A percentile compares a stretch with the other conserved stretches of the same genome.
Conservation (phyloP, 2,329 filamentous ascomycete species). For the Teratosphaeriaceae sp. region DNA sequence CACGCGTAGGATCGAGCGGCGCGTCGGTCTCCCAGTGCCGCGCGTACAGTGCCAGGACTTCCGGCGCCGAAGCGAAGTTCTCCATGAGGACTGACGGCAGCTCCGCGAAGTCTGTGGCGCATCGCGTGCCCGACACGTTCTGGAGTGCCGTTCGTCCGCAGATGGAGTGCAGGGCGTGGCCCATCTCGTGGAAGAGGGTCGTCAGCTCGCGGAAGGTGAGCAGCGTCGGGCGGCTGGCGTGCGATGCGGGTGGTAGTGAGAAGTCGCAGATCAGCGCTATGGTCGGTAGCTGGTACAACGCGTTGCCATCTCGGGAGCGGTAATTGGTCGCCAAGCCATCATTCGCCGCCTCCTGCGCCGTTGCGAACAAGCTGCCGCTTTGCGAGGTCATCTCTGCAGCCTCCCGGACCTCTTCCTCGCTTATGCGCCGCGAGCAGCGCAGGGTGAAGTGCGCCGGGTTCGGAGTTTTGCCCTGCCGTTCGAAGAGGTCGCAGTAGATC, state of each 20-base stretch:
- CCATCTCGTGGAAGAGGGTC: conserved; percentile 99
- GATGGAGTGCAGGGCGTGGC: conserved; percentile 91
- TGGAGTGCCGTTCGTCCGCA: conserved; percentile 86
- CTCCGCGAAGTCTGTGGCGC: conserved; percentile 94
- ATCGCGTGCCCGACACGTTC: conserved; percentile 89
- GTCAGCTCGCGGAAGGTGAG: conserved; percentile 81
- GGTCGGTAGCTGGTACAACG: conserved; percentile 81
- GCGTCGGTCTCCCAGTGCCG: conserved; percentile 84
- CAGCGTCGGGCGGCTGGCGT: conserved; percentile 56
- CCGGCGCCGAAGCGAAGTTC: conserved; percentile 81
- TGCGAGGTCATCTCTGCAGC: conserved; percentile 44
- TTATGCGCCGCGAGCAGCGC: conserved; percentile 85
- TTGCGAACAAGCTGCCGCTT: conserved; percentile 50
- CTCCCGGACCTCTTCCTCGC: conserved; percentile 68
- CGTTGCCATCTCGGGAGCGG: conserved; percentile 43
- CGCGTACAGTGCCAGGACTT: conserved; percentile 78
- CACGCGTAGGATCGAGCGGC: conserved; percentile 67
- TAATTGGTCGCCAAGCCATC: conserved; percentile 70
- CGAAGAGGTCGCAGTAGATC: conserved; percentile 94
- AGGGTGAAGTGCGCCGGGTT: conserved; percentile 97
- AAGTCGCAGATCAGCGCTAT: conserved; percentile 97
- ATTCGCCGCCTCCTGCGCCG: conserved; percentile 63
- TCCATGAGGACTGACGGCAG: conserved; percentile 96
- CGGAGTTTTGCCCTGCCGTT: conserved; percentile 77
- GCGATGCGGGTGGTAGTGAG: conserved; percentile 37